Percentiles rank a stretch among this genome's conserved stretches.
These are phyloP conservation scores for Lathyrus sativus DNA, from an alignment of 306 rosid genomes.

Conservation along the genomic window DNA sequence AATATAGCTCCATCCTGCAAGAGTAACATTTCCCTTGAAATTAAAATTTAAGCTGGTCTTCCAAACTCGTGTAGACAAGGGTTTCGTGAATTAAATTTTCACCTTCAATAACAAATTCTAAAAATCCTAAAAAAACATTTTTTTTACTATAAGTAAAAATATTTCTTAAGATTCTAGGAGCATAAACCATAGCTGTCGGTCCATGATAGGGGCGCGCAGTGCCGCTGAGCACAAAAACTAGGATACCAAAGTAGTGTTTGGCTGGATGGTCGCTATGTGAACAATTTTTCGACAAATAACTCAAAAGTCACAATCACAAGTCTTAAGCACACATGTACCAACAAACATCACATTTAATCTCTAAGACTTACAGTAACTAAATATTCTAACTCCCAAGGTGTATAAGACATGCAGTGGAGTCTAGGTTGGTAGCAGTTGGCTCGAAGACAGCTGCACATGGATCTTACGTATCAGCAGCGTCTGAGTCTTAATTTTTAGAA, in stretches of 20 bases:
- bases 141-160: not conserved
- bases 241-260: not conserved
- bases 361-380: no score
- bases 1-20: constrained; percentile 90
- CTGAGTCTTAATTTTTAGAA: no score
- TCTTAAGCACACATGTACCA: no score
- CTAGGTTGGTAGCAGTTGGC: no score
- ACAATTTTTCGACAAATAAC: not conserved
- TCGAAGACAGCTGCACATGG: no score
- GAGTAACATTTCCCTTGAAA: constrained; percentile 34
- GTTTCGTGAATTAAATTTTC: not conserved
- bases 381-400: no score
- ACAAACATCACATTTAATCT: no score
- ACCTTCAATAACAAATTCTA: not conserved
- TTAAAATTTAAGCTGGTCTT: constrained; percentile 8
- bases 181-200: not conserved
- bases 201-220: not conserved
- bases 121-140: not conserved
- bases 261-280: not conserved
- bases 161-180: not conserved
- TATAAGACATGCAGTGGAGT: no score
- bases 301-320: no score
- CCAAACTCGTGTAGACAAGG: not conserved
- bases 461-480: no score
- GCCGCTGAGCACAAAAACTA: not conserved